Percentiles rank a stretch among this genome's conserved stretches.
These are phyloP conservation scores for Fabrea salina DNA, from an alignment of 169 alveolate genomes.

Conservation along the genomic window DNA sequence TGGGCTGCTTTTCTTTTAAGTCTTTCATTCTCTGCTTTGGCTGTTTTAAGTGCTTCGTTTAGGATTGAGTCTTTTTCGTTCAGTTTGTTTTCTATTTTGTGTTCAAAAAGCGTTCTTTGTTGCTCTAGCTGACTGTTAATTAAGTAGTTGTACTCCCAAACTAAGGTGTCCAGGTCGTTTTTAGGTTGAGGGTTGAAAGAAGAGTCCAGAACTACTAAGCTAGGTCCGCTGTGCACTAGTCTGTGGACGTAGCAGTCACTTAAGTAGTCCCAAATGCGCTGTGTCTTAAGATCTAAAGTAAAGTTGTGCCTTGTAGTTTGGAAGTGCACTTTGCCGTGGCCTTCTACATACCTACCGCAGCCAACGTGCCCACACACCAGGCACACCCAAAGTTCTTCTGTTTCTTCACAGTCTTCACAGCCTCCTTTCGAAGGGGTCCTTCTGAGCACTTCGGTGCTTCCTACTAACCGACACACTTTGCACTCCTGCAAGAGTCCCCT, in stretches of 20 bases:
- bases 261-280: constrained; percentile 76
- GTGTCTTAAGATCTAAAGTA: constrained; percentile 63
- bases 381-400: constrained; percentile 69
- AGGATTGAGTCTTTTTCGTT: not conserved
- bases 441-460: not conserved
- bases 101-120: constrained; percentile 49
- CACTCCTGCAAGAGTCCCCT: not conserved
- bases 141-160: constrained; percentile 55
- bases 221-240: constrained; percentile 36
- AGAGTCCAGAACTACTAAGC: constrained; percentile 37
- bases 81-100: constrained; percentile 25
- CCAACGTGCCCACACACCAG: constrained; percentile 77
- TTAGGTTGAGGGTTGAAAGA: not conserved
- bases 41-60: not conserved
- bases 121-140: constrained; percentile 50
- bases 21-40: constrained; percentile 6
- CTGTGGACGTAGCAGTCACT: constrained; percentile 79
- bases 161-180: constrained; percentile 38
- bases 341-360: constrained; percentile 70
- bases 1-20: constrained; percentile 1
- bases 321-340: constrained; percentile 69
- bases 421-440: not conserved
- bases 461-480: constrained; percentile 4
- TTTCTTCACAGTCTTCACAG: constrained; percentile 35
- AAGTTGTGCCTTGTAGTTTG: constrained; percentile 59